phyloP scores from a whole-genome alignment of 345 rosid species.

The Moricandia moricandioides region DNA sequence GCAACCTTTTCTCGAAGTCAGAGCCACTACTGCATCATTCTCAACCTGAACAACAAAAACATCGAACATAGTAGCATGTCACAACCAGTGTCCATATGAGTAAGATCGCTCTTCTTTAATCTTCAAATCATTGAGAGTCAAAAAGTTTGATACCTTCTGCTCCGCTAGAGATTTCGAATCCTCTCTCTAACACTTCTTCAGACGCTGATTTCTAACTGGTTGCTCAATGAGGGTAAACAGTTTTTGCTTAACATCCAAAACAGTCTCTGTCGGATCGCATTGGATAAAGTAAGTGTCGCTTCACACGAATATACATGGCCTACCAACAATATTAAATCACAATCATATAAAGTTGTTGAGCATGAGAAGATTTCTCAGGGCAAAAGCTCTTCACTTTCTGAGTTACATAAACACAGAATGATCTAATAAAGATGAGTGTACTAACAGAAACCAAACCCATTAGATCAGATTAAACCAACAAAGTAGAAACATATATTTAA shows the following conservation, averaged over 20 bases:
- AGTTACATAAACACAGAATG: neutral
- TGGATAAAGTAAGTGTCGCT: constrained; percentile 84
- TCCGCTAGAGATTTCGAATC: constrained; percentile 83
- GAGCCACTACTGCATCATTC: constrained; percentile 92
- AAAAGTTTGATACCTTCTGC: constrained; percentile 50
- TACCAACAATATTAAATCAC: constrained; percentile 33
- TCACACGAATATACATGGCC: constrained; percentile 92
- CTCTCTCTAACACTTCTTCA: constrained; percentile 60
- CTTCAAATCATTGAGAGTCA: neutral
- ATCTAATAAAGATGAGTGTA: neutral
- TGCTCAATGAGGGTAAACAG: constrained; percentile 61
- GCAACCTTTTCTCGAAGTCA: constrained; percentile 81
- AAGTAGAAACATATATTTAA: neutral
- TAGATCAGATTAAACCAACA: neutral
- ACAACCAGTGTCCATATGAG: neutral
- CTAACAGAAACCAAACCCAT: neutral
- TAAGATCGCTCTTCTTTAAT: neutral
- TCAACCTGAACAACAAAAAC: constrained; percentile 62
- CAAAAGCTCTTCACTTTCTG: neutral
- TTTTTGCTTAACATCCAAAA: constrained; percentile 71
- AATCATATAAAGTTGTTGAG: neutral
- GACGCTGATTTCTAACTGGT: constrained; percentile 60
- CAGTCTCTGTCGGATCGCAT: constrained; percentile 82
- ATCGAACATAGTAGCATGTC: neutral
- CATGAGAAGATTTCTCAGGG: neutral